Evolutionary conservation across 352 stramenopile genomes (phyloP).

Genomic region (Phytophthora ohioensis): DNA sequence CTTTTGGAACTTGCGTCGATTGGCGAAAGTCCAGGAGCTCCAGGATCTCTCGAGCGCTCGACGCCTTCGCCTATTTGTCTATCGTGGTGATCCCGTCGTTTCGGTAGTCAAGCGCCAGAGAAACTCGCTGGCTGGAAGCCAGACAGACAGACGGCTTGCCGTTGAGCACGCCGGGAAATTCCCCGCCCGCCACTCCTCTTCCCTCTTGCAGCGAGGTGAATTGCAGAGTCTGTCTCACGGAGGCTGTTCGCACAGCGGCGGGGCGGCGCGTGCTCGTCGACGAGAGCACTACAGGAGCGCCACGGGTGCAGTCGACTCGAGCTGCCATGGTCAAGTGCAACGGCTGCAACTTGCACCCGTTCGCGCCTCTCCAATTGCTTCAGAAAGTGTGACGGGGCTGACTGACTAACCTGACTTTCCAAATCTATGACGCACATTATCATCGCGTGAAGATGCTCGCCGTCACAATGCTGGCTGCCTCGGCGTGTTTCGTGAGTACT

Average conservation of each 20-base stretch:
- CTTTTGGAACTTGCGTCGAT: conserved; percentile 21
- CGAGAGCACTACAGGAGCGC: not conserved
- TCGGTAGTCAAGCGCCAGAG: conserved; percentile 2
- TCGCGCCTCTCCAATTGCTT: conserved; percentile 27
- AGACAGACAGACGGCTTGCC: not conserved
- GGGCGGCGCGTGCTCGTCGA: conserved; percentile 9
- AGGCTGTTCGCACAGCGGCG: conserved; percentile 27
- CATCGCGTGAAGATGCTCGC: conserved; percentile 1
- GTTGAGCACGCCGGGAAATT: not conserved
- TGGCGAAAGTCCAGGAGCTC: conserved; percentile 21
- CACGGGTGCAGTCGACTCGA: not conserved
- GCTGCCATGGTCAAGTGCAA: conserved; percentile 13
- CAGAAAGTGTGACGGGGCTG: conserved; percentile 36
- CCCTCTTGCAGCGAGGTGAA: conserved; percentile 10
- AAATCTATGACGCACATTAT: conserved; percentile 25
- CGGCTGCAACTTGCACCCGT: conserved; percentile 13
- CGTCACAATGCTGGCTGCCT: not conserved
- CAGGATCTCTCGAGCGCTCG: not conserved
- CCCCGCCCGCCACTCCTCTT: conserved; percentile 12
- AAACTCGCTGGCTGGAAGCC: not conserved
- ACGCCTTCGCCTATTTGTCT: not conserved
- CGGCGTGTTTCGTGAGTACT: conserved; percentile 21
- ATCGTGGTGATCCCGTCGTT: not conserved
- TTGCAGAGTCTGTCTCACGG: conserved; percentile 34
- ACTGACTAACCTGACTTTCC: conserved; percentile 11